These are phyloP conservation scores for Capsicum baccatum DNA, from an alignment of 257 asterid genomes.

Conservation along the genomic window DNA sequence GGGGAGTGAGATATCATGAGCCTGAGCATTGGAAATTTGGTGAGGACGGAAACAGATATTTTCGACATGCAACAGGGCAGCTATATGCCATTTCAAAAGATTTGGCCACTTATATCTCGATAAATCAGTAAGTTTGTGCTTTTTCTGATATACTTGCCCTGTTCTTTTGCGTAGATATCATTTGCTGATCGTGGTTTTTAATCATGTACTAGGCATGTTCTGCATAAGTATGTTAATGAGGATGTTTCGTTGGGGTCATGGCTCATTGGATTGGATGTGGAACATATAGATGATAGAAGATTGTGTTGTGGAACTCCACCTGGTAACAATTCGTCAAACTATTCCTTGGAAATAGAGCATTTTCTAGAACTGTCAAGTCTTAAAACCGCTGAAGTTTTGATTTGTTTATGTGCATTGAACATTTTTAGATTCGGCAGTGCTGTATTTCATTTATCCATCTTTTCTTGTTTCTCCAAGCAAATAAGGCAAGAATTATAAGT, in stretches of 20 bases:
- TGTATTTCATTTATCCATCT: background rate
- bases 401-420: background rate
- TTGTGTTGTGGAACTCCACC: conserved; percentile 98
- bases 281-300: conserved; percentile 90
- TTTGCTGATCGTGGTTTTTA: conserved; percentile 24
- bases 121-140: conserved; percentile 65
- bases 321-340: conserved; percentile 49
- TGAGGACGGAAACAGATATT: conserved; percentile 87
- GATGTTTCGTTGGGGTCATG: conserved; percentile 91
- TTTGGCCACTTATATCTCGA: conserved; percentile 78
- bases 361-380: background rate
- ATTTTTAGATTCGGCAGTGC: background rate
- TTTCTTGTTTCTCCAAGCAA: background rate
- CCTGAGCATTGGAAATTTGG: conserved; percentile 98
- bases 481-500: background rate
- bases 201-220: conserved; percentile 56
- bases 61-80: conserved; percentile 96
- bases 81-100: conserved; percentile 88
- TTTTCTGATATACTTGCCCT: conserved; percentile 1
- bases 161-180: background rate
- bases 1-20: conserved; percentile 93
- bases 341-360: background rate
- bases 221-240: conserved; percentile 87
- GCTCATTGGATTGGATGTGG: conserved; percentile 93
- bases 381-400: background rate